A percentile compares a stretch with the other conserved stretches of the same genome.
Evolutionary conservation across 768 basidiomycete species (phyloP).

Genomic region (Peribolospora baueri): DNA sequence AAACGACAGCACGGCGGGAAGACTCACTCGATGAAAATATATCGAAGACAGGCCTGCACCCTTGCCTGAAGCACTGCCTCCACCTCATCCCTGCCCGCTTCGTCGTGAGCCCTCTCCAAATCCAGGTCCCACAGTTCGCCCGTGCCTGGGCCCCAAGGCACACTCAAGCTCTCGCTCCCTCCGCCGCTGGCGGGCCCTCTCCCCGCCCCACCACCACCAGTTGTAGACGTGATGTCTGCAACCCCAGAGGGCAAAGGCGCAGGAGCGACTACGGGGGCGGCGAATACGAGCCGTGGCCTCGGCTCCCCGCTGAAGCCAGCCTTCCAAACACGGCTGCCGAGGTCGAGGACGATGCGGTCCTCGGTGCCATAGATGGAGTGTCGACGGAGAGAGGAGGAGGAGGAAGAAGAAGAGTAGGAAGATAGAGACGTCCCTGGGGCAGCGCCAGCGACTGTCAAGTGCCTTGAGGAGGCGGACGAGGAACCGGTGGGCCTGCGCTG

Average conservation of each 20-base stretch:
- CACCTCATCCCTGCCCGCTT: conserved; percentile 4
- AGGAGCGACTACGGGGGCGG: conserved; percentile 17
- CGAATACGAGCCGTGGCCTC: conserved; percentile 66
- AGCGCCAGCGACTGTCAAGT: too few relatives aligned
- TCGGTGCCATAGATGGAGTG: conserved; percentile 94
- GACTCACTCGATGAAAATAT: not conserved
- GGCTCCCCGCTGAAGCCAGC: conserved; percentile 95
- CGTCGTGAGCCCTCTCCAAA: conserved; percentile 10
- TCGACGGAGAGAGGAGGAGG: conserved; percentile 16
- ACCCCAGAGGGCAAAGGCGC: conserved; percentile 1
- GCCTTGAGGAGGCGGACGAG: too few relatives aligned
- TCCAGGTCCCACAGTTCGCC: conserved; percentile 16
- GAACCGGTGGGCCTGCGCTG: too few relatives aligned
- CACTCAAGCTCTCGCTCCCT: conserved; percentile 20
- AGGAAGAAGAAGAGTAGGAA: too few relatives aligned
- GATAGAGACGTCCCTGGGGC: too few relatives aligned
- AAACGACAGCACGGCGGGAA: not conserved
- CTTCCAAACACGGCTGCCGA: conserved; percentile 84
- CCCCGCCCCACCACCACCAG: not conserved
- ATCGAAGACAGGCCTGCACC: not conserved
- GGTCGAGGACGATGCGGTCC: conserved; percentile 82
- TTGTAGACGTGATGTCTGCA: not conserved
- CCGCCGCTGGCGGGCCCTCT: conserved; percentile 7
- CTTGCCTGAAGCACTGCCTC: conserved; percentile 9
- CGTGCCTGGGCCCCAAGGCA: conserved; percentile 5